These are phyloP conservation scores for Rhodamnia rubescens DNA, from an alignment of 345 rosid genomes.

Conservation along the genomic window DNA sequence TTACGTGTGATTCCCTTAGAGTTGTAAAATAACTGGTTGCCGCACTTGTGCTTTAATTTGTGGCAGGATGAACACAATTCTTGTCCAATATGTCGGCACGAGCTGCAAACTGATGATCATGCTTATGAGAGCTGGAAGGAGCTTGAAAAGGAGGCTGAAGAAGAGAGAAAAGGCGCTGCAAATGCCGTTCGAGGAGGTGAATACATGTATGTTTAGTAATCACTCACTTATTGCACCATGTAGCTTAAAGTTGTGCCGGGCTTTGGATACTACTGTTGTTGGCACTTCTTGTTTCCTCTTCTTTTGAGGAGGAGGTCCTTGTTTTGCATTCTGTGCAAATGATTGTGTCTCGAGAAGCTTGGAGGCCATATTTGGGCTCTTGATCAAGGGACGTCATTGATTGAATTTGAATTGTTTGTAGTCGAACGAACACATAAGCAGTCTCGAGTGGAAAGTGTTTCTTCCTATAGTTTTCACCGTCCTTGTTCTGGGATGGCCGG, in stretches of 20 bases:
- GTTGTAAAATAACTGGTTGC: neutral
- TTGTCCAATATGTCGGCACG: slow-evolving; percentile 90
- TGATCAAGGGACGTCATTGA: neutral
- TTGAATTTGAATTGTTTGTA: neutral
- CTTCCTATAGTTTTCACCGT: neutral
- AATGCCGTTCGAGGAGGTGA: slow-evolving; percentile 92
- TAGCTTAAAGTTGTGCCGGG: neutral
- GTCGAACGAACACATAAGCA: neutral
- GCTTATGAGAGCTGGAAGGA: slow-evolving; percentile 92
- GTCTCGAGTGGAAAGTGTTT: neutral
- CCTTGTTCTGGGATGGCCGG: neutral
- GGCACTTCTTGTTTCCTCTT: neutral
- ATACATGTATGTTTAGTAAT: slow-evolving; percentile 65
- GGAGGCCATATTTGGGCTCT: neutral
- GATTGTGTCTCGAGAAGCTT: neutral
- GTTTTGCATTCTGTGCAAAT: neutral
- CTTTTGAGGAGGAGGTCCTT: neutral
- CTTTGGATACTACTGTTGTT: neutral
- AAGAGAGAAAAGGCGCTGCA: slow-evolving; percentile 86
- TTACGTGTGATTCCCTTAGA: neutral
- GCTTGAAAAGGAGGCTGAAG: slow-evolving; percentile 78
- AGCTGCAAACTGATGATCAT: slow-evolving; percentile 83
- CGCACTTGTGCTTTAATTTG: neutral
- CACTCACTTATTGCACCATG: neutral
- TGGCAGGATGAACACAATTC: slow-evolving; percentile 93